Evolutionary conservation across 2,329 filamentous ascomycete genomes (phyloP), one percentile per base, ranked within the genome.

Genomic region (Penicillium sp.): DNA sequence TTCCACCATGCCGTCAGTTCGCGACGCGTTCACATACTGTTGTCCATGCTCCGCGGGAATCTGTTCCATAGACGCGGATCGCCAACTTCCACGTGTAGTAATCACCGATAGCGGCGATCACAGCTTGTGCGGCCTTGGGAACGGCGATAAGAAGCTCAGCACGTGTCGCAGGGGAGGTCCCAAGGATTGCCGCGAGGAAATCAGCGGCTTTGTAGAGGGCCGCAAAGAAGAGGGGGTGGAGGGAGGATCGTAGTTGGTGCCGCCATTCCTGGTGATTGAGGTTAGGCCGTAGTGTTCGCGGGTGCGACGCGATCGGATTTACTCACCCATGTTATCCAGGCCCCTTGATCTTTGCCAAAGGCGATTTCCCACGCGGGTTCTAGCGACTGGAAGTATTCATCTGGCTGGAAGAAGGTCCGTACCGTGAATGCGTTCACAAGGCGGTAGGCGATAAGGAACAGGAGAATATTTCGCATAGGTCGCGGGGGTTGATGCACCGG

Each of bases 331-430:
- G 94, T 99, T 67, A 97, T 82, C 90, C 93, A 99, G 27, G 93
- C 90, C 58, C 89, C 89, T 72, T 87, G 89, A 13, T 81, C 71
- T 2, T 78, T 68, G 21, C 92, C 92, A 79, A 96, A 97, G 3
- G 89, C 89, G 51, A 94, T 81, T 65, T 87, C 80, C 92, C 93
- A 97, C 62, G 94, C 94, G 49, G 94, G 93, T 77, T 99, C 94
- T 42, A 97, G 83, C 1, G 92, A 89, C 71, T 99, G 94, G 68
- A 94, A 99, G 78, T 90, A 97, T 74, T 99, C 94, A 77, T 99
- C 94, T 27, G 94, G 94, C 74, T 99, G 94, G 77, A 99, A 99
- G 73, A 97, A 99, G 18, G 94, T 97, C 61, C 84, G 80, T 53
- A 95, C 79, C 58, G 81, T 85, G 64, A 94, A 80, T 31, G 91